Base-by-base conservation (phyloP, 1,284 basidiomycete genomes). In the Tremellales sp. region DNA sequence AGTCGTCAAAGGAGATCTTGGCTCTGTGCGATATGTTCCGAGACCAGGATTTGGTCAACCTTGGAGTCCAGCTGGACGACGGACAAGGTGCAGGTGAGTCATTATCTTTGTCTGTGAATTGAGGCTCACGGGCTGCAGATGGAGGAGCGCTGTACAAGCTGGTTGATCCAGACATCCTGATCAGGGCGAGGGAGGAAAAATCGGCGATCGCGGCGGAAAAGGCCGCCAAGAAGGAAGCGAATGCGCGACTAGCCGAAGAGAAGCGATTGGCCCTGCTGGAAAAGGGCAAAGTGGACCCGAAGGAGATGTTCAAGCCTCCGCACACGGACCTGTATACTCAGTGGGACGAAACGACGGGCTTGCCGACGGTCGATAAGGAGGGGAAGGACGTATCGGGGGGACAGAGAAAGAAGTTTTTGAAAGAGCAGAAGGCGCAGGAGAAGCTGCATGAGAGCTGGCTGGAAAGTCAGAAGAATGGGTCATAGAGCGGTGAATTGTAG, bases 11-110 rank as follows among this genome's bases (percentile, higher is more conserved):
- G 65, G 86, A 90, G 48, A 87, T 94, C 47, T 48, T 73, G 21
- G 77, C 81, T 19, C 79, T 94, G 29, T 92, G 83, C 63, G 95
- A 99, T 75, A 83, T 82, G 50, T 79, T 99, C 51, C 81, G 95
- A 22, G 95, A 98, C 69, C 76, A 81, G 32, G 93, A 97, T 65
- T 77, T 97, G 32, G 85, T 94, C 37, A 86, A 92, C 21, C 77
- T 98, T 44, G 95, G 95, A 13, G 88, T 99, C 5, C 91, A 92
- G 9, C 77, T 99, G 34, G 95, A 98, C 65, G 95, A 99, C 48
- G 67, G 69, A 73, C 89, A 92, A 75, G 90, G 92, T 16, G 56
- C 62, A 75, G 90, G 92, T 83, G 58, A 59, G 72, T 61, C 5
- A 5, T 10, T 43, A 53, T 41, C 45, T 44, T 48, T 22, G 12